phyloP scores from a whole-genome alignment of 2,329 filamentous ascomycete genomes.

The Bipolaris sorokiniana region DNA sequence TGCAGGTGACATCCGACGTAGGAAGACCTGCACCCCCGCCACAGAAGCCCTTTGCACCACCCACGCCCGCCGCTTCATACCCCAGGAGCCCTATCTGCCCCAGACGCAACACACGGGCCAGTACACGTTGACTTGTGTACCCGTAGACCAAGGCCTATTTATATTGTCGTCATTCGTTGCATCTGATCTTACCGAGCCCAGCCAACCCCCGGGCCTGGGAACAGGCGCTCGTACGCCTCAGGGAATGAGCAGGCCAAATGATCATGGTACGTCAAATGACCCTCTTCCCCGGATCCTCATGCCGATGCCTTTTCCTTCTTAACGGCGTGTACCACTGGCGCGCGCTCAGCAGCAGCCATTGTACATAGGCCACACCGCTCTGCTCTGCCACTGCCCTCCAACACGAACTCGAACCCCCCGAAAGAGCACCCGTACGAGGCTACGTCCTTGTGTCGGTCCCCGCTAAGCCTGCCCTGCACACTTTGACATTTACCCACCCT shows the following conservation, averaged over 20 bases:
- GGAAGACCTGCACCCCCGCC: constrained; percentile 17
- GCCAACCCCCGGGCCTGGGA: constrained; percentile 27
- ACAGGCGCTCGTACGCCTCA: constrained; percentile 36
- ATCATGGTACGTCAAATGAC: constrained; percentile 46
- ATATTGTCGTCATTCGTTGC: constrained; percentile 17
- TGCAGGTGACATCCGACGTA: constrained; percentile 20
- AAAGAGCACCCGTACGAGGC: constrained; percentile 3
- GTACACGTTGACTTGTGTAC: constrained; percentile 13
- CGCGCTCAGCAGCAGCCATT: not conserved
- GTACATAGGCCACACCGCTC: constrained; percentile 10
- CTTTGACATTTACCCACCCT: not conserved
- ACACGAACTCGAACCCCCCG: constrained; percentile 4
- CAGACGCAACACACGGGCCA: constrained; percentile 11
- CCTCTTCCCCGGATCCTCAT: not conserved
- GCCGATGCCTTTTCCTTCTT: constrained; percentile 4
- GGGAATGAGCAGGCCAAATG: constrained; percentile 51
- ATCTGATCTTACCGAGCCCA: constrained; percentile 20
- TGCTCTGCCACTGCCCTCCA: not conserved
- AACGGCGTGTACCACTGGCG: not conserved
- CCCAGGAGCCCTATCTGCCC: constrained; percentile 12
- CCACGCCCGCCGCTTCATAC: constrained; percentile 15
- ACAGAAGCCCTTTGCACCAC: constrained; percentile 21
- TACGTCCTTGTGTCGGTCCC: not conserved
- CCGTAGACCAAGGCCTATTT: constrained; percentile 12
- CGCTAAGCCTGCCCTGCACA: constrained; percentile 3